Evolutionary conservation across 2,329 filamentous ascomycete species (phyloP), one percentile per base, ranked within the genome.

Genomic region (Calonectria naviculata): DNA sequence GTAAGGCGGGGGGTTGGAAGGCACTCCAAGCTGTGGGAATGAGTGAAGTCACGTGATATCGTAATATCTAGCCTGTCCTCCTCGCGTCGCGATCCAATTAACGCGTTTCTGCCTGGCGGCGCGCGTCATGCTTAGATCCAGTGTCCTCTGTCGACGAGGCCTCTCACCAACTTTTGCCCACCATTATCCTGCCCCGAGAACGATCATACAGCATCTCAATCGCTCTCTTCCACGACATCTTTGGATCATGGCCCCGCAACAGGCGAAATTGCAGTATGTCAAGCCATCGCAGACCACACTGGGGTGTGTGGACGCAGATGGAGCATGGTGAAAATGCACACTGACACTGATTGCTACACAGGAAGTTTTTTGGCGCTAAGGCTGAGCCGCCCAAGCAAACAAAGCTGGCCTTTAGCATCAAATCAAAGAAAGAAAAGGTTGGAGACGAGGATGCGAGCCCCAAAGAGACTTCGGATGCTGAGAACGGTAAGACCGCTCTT

Each of bases 231-330:
- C 71, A 54, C 69, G 64, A 42, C 65, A 44, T 12, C 71, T 67
- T 49, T 73, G 65, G 70, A 77, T 76, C 75, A 87, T 87, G 85
- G 85, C 86, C 76, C 85, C 85, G 49, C 95, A 94, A 82, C 95
- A 97, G 85, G 91, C 93, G 79, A 97, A 94, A 72, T 85, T 97
- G 83, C 94, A 94, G 95, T 97, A 97, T 85, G 95, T 96, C 73
- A 92, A 90, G 84, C 85, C 91, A 78, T 88, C 88, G 74, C 94
- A 96, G 87, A 90, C 89, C 80, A 94, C 92, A 77, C 85, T 96
- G 83, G 90, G 92, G 93, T 95, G 82, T 75, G 90, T 84, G 85
- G 69, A 68, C 67, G 72, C 73, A 66, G 61, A 42, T 13, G 26
- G 49, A 24, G n/a, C 7, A n/a, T 31, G 31, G 21, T 47, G 36